phyloP scores from a whole-genome alignment of 1,284 basidiomycete genomes.

The Cryptococcus maquisensis region DNA sequence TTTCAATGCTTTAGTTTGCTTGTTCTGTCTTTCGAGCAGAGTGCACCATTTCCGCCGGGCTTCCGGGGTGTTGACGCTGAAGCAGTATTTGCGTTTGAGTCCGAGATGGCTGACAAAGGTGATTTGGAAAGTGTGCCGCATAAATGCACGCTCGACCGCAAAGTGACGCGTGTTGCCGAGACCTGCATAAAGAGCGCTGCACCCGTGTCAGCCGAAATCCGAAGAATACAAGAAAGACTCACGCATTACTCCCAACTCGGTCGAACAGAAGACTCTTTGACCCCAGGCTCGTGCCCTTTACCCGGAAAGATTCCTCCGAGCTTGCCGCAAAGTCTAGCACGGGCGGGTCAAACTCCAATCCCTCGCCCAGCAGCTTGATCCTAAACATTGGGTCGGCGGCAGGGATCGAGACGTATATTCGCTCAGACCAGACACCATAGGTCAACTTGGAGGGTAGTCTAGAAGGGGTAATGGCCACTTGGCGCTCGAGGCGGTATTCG shows the following conservation, averaged over 20 bases:
- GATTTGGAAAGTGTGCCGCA: conserved; percentile 88
- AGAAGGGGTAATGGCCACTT: conserved; percentile 63
- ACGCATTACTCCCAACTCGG: conserved; percentile 71
- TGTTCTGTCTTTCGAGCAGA: conserved; percentile 66
- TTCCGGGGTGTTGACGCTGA: conserved; percentile 74
- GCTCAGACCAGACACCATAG: conserved; percentile 77
- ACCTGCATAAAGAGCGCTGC: conserved; percentile 63
- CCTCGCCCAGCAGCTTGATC: conserved; percentile 78
- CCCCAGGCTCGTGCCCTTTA: conserved; percentile 77
- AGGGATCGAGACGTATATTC: conserved; percentile 75
- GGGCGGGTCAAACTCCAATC: conserved; percentile 77
- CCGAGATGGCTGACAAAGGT: conserved; percentile 71
- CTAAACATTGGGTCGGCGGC: conserved; percentile 69
- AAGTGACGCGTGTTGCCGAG: conserved; percentile 71
- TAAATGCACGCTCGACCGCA: conserved; percentile 81
- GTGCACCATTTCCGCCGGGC: conserved; percentile 70
- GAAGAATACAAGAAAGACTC: conserved; percentile 16
- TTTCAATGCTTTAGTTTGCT: conserved; percentile 64
- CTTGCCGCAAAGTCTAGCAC: conserved; percentile 70
- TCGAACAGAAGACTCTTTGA: conserved; percentile 72
- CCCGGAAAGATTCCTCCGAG: conserved; percentile 75
- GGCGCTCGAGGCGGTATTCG: conserved; percentile 18
- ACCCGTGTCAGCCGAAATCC: neutral
- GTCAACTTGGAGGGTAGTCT: conserved; percentile 71
- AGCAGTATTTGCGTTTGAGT: conserved; percentile 79